Evolutionary conservation across 345 rosid genomes (phyloP).

Genomic region (Excoecaria cochinchinensis): DNA sequence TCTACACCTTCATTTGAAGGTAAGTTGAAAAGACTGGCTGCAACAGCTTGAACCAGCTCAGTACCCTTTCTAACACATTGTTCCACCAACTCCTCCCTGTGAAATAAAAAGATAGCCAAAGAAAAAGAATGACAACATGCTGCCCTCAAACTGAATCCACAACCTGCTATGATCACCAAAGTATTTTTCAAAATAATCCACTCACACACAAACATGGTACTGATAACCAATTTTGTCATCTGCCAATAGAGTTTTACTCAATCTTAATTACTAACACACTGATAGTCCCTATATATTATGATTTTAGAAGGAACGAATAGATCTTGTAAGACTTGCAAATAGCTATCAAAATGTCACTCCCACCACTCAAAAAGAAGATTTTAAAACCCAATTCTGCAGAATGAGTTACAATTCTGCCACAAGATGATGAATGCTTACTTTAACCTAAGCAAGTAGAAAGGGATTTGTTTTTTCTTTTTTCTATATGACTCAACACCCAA

Average conservation of each 20-base stretch:
- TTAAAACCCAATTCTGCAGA: neutral
- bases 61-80: constrained; percentile 60
- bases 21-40: constrained; percentile 60
- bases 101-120: neutral
- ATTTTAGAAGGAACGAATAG: neutral
- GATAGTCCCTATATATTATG: neutral
- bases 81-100: constrained; percentile 66
- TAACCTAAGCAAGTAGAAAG: neutral
- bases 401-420: neutral
- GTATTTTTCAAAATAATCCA: neutral
- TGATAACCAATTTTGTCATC: neutral
- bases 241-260: neutral
- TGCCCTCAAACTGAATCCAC: neutral
- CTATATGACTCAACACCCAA: neutral
- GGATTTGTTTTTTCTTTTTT: neutral
- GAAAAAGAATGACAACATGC: neutral
- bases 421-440: neutral
- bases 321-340: neutral
- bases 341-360: neutral
- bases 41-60: constrained; percentile 72
- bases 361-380: neutral
- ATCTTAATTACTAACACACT: neutral
- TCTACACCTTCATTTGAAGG: constrained; percentile 74
- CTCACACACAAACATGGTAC: neutral
- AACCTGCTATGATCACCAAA: neutral